Evolutionary conservation across 768 basidiomycete genomes (phyloP), one percentile per base, ranked within the genome.

Genomic region (Pleurotus djamor): DNA sequence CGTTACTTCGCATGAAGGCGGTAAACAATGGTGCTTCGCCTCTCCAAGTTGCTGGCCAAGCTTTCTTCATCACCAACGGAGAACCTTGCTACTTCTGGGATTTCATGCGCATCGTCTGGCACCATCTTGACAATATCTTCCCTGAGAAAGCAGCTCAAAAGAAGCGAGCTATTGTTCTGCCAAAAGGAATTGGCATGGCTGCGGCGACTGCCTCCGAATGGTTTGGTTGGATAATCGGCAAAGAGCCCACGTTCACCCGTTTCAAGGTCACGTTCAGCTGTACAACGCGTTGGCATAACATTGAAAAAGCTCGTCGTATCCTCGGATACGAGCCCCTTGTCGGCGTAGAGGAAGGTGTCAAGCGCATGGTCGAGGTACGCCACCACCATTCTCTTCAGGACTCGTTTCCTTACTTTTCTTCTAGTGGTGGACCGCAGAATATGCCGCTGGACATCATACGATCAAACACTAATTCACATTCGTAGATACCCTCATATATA

Each of bases 51-150:
- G 95, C 94, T 4, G 96, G 96, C 0, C 92, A 98, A 71, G 92
- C 76, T 3, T 99, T 95, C 78, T 96, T 94, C 81, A 92, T 99
- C 74, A 96, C 95, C 59, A 98, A 98, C 68, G 94, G 95, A 62
- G 96, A 98, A 69, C 96, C 96, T 2, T 81, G 88, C 58, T 92
- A 93, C 73, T 98, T 98, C 78, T 99, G 96, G 96, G 95, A 97
- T 74, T 88, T 96, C 67, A 80, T 87, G 34, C 83, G 93, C 5
- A 73, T 82, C 2, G 74, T 97, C n/a, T 98, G 93, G 94, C 74
- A 80, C 33, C 78, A 81, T 17, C 80, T 91, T 57, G 85, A 86
- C 68, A 76, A 78, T 50, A 75, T 81, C 52, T 86, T 87, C 67
- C 79, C 85, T 13, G 84, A 82, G 5, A 77, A 77, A 63, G 80